A percentile compares a stretch with the other conserved stretches of the same genome.
These are phyloP conservation scores for Plectranthus barbatus DNA, from an alignment of 257 asterid genomes.

Conservation along the genomic window DNA sequence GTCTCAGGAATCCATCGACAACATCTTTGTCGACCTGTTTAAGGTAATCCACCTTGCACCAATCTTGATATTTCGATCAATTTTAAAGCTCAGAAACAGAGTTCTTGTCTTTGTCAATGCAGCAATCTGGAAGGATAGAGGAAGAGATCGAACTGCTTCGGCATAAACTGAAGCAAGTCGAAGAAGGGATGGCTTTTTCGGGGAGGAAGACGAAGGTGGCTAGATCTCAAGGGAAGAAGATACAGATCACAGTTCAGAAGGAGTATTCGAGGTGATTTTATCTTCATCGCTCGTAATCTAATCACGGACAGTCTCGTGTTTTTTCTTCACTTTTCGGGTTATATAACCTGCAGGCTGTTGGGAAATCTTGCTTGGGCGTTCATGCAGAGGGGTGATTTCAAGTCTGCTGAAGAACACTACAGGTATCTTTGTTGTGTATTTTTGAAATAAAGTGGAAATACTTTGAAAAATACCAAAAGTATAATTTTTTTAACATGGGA, in stretches of 20 bases:
- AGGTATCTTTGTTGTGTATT: conserved; percentile 33
- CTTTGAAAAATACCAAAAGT: too few relatives aligned
- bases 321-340: not conserved
- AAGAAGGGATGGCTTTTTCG: conserved; percentile 58
- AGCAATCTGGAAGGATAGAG: conserved; percentile 75
- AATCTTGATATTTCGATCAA: not conserved
- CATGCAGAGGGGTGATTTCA: conserved; percentile 64
- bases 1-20: conserved; percentile 87
- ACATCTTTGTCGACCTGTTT: conserved; percentile 66
- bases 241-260: conserved; percentile 63
- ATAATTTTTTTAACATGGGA: too few relatives aligned
- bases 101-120: conserved; percentile 11
- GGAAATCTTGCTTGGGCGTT: conserved; percentile 95
- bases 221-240: conserved; percentile 82
- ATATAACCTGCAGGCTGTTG: conserved; percentile 43
- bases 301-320: not conserved
- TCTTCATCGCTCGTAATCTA: not conserved
- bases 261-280: conserved; percentile 75
- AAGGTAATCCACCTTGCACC: conserved; percentile 33
- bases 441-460: too few relatives aligned
- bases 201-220: conserved; percentile 74
- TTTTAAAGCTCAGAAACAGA: not conserved
- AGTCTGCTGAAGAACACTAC: conserved; percentile 68
- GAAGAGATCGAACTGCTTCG: conserved; percentile 68
- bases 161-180: conserved; percentile 55